Conservation (phyloP, 179 eudicot genomes). For the Silene coronaria region DNA sequence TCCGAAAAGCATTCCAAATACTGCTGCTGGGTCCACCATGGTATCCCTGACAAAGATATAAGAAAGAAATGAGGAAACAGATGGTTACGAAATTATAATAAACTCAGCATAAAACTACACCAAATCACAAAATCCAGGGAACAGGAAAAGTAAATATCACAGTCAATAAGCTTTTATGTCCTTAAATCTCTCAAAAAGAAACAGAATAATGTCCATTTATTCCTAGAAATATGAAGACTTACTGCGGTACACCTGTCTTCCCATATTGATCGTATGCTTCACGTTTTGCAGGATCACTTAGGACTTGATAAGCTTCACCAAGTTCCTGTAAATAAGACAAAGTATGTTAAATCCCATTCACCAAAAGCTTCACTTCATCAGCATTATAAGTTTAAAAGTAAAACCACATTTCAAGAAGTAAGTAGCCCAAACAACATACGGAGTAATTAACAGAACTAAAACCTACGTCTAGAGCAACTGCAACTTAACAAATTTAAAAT, state of each 20-base stretch:
- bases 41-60: slow-evolving; percentile 45
- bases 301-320: slow-evolving; percentile 95
- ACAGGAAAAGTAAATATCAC: neutral
- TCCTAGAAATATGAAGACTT: slow-evolving; percentile 32
- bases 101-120: neutral
- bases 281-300: slow-evolving; percentile 79
- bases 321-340: slow-evolving; percentile 51
- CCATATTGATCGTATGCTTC: slow-evolving; percentile 79
- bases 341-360: slow-evolving; percentile 5
- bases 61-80: slow-evolving; percentile 10
- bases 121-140: neutral
- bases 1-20: slow-evolving; percentile 92
- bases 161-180: neutral
- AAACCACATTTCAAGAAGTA: neutral
- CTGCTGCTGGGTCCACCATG: slow-evolving; percentile 88
- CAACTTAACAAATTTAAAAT: neutral
- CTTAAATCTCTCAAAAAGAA: neutral
- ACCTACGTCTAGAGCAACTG: neutral
- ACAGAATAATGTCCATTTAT: neutral
- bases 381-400: too few relatives aligned
- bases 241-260: slow-evolving; percentile 64
- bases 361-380: neutral
- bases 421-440: neutral
- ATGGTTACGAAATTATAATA: neutral
- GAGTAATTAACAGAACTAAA: neutral